These are phyloP conservation scores for Castanea sativa DNA, from an alignment of 306 rosid genomes.

Conservation along the genomic window DNA sequence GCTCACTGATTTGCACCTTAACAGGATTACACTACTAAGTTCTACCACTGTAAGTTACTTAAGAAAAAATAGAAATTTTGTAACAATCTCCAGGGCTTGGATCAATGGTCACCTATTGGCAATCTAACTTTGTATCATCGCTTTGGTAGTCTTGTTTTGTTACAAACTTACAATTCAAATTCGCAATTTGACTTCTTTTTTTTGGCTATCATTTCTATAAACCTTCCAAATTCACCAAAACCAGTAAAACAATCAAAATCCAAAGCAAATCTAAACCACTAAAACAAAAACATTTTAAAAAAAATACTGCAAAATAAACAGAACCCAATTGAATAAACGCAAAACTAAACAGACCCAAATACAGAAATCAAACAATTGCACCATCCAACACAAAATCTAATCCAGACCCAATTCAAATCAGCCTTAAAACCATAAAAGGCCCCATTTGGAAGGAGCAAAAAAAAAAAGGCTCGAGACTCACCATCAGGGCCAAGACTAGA, in stretches of 20 bases:
- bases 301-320: not conserved
- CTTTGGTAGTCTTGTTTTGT: not conserved
- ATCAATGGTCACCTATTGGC: not conserved
- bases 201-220: too few species aligned
- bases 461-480: slow-evolving; percentile 15
- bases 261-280: not conserved
- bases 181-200: too few species aligned
- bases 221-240: not conserved
- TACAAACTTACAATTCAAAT: not conserved
- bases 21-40: not conserved
- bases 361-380: not conserved
- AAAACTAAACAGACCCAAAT: not conserved
- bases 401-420: not conserved
- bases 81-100: not conserved
- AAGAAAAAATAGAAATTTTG: not conserved
- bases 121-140: not conserved
- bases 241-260: not conserved
- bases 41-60: not conserved
- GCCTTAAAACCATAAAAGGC: not conserved
- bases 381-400: not conserved
- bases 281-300: not conserved
- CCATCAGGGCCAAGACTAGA: slow-evolving; percentile 84
- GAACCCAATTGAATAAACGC: not conserved
- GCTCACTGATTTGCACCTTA: not conserved
- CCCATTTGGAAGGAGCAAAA: slow-evolving; percentile 9